Conservation (phyloP, 768 basidiomycete species). For the Mycena epipterygia region DNA sequence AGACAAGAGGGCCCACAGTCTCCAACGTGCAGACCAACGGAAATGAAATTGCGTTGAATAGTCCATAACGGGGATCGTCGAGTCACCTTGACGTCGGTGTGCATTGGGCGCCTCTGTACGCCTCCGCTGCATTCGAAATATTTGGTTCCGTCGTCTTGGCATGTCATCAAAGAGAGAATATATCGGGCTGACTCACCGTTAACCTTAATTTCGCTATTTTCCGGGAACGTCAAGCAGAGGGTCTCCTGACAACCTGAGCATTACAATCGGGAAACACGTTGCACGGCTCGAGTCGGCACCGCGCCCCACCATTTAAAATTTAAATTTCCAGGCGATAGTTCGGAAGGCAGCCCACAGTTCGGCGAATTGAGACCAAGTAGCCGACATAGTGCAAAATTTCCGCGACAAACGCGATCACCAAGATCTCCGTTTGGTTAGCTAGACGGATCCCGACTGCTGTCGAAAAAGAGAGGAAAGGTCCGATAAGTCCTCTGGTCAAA, state of each 20-base stretch:
- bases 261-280: background rate
- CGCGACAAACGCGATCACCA: conserved; percentile 27
- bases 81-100: background rate
- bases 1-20: too few species aligned
- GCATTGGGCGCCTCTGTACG: background rate
- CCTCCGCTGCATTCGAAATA: conserved; percentile 5
- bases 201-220: conserved; percentile 20
- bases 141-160: conserved; percentile 20
- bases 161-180: background rate
- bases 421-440: background rate
- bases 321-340: background rate
- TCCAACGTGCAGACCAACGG: too few species aligned
- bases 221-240: background rate
- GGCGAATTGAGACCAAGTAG: background rate
- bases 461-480: too few species aligned
- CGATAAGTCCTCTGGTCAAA: too few species aligned
- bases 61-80: too few species aligned
- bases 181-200: conserved; percentile 7
- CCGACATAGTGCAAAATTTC: background rate
- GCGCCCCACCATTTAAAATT: background rate
- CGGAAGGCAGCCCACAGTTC: background rate
- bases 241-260: background rate
- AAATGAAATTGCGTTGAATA: too few species aligned
- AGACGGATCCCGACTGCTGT: too few species aligned
- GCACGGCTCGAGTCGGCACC: conserved; percentile 5